Conservation (phyloP, 2,329 filamentous ascomycete genomes). For the Beauveria sp. region DNA sequence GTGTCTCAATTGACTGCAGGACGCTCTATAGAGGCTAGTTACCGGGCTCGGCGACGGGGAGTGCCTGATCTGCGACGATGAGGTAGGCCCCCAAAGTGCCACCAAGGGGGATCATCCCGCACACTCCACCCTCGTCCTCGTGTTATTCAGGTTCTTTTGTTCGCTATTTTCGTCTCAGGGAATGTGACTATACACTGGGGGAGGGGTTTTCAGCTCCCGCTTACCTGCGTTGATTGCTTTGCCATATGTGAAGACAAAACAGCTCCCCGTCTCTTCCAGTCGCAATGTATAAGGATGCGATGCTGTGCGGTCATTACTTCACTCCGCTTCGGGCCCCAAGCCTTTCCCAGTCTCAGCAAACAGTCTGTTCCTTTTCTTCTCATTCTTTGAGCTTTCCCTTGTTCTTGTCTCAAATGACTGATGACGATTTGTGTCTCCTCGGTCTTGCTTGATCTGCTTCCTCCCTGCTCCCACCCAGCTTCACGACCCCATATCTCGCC, state of each 20-base stretch:
- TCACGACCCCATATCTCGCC: background rate
- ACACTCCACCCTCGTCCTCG: background rate
- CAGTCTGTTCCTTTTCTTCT: background rate
- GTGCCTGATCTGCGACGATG: background rate
- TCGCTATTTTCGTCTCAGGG: background rate
- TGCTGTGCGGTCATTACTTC: background rate
- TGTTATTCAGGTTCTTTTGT: conserved; percentile 4
- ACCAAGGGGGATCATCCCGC: too few relatives aligned
- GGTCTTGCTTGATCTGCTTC: background rate
- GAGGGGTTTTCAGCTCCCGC: background rate
- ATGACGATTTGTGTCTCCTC: background rate
- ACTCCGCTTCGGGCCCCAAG: background rate
- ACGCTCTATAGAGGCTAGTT: too few relatives aligned
- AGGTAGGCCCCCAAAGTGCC: background rate
- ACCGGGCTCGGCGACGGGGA: background rate
- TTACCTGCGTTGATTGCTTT: background rate
- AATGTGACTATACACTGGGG: background rate
- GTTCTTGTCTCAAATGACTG: background rate
- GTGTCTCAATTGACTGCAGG: too few relatives aligned
- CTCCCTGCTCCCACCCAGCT: background rate
- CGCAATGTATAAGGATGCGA: background rate
- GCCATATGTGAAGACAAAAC: background rate
- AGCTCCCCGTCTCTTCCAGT: background rate
- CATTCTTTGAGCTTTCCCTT: too few relatives aligned
- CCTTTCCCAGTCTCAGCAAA: background rate